Evolutionary conservation across 148 eudicot genomes (phyloP).

Genomic region (Fagopyrum homotropicum): DNA sequence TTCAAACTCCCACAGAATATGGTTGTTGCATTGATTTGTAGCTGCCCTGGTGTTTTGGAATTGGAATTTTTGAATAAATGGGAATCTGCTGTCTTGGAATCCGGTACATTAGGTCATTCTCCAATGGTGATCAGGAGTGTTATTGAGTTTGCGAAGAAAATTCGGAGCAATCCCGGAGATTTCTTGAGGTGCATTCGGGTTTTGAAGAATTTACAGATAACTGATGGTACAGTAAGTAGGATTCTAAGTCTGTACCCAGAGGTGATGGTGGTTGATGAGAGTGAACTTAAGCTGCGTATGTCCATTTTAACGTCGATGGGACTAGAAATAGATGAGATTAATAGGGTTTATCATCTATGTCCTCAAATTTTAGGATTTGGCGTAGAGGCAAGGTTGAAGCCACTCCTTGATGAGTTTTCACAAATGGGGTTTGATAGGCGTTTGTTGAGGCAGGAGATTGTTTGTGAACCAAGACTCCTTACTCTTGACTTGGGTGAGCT

Average conservation of each 20-base stretch:
- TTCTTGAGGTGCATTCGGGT: conserved; percentile 30
- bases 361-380: conserved; percentile 48
- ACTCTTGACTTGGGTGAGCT: conserved; percentile 69
- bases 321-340: conserved; percentile 27
- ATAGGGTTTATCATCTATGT: conserved; percentile 27
- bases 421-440: conserved; percentile 44
- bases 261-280: conserved; percentile 43
- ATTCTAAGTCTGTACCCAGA: conserved; percentile 53
- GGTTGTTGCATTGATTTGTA: conserved; percentile 35
- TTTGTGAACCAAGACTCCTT: conserved; percentile 59
- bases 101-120: conserved; percentile 20
- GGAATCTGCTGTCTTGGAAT: conserved; percentile 31
- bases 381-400: conserved; percentile 55
- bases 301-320: conserved; percentile 43
- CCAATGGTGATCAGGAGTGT: conserved; percentile 27
- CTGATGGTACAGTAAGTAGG: conserved; percentile 43
- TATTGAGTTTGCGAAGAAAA: conserved; percentile 51
- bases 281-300: conserved; percentile 30
- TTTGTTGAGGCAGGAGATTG: conserved; percentile 42
- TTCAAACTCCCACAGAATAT: conserved; percentile 41
- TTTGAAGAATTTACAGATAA: conserved; percentile 59
- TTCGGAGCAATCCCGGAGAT: conserved; percentile 35
- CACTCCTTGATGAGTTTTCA: conserved; percentile 56
- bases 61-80: conserved; percentile 60
- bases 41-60: conserved; percentile 55